Conservation (phyloP, 768 basidiomycete species). For the Amanita pseudoporphyria region DNA sequence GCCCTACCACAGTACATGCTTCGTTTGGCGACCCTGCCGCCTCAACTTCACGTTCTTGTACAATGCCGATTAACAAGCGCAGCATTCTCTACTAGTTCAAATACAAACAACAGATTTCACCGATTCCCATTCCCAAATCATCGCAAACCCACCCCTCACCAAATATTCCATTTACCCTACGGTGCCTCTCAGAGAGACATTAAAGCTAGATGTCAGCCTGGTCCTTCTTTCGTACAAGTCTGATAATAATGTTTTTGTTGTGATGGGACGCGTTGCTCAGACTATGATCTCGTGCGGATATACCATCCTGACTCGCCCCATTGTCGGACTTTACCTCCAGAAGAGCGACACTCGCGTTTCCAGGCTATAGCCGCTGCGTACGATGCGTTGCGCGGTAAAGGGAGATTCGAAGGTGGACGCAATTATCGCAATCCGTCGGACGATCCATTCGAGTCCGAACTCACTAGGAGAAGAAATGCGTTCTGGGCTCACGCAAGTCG, state of each 20-base stretch:
- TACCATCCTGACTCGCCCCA: conserved; percentile 63
- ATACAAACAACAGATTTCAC: background rate
- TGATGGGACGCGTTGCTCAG: conserved; percentile 21
- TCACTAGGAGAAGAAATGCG: conserved; percentile 37
- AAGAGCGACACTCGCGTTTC: conserved; percentile 48
- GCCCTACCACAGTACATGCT: background rate
- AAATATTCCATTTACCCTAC: conserved; percentile 60
- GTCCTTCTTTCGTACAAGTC: background rate
- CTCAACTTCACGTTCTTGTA: conserved; percentile 3
- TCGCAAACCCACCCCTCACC: conserved; percentile 49
- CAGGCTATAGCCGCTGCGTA: conserved; percentile 59
- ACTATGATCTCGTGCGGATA: conserved; percentile 63
- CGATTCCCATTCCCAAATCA: conserved; percentile 40
- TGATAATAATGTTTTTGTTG: background rate
- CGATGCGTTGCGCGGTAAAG: conserved; percentile 37
- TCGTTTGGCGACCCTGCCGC: conserved; percentile 3
- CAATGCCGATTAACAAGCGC: conserved; percentile 1
- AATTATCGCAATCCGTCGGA: background rate
- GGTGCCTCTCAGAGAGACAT: conserved; percentile 51
- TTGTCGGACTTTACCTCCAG: conserved; percentile 29
- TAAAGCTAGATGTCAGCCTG: conserved; percentile 54
- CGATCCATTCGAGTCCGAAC: conserved; percentile 41
- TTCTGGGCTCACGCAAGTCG: conserved; percentile 23
- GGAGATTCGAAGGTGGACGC: conserved; percentile 6
- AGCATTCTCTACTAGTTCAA: background rate